Percentiles rank a stretch among this genome's conserved stretches.
Evolutionary conservation across 805 yeast genomes (phyloP).

Genomic region (Saccharomycodes ludwigii): DNA sequence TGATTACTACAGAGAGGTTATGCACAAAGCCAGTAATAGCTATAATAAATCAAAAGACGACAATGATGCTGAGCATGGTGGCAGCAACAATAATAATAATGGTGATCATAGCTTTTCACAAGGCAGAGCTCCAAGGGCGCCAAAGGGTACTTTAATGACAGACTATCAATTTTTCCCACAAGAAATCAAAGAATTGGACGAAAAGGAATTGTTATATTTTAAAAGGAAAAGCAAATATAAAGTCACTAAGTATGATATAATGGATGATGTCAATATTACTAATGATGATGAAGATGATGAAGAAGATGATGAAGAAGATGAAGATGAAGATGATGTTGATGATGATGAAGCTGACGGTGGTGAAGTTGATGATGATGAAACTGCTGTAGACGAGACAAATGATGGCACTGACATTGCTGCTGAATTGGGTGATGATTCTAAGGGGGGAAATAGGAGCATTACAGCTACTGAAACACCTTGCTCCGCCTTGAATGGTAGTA

Average conservation of each 20-base stretch:
- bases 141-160: constrained; percentile 49
- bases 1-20: constrained; percentile 61
- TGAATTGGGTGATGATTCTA: not conserved
- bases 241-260: constrained; percentile 45
- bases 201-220: constrained; percentile 52
- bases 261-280: constrained; percentile 16
- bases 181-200: constrained; percentile 38
- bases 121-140: constrained; percentile 40
- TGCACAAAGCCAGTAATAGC: constrained; percentile 25
- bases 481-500: too few species aligned
- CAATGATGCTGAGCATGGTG: constrained; percentile 8
- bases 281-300: constrained; percentile 21
- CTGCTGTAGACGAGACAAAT: not conserved
- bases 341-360: constrained; percentile 10
- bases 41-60: not conserved
- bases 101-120: constrained; percentile 24
- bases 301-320: constrained; percentile 11
- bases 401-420: constrained; percentile 3
- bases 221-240: constrained; percentile 48
- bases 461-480: too few species aligned
- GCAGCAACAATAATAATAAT: constrained; percentile 7
- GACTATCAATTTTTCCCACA: constrained; percentile 67
- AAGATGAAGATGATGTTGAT: constrained; percentile 7
- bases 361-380: constrained; percentile 5
- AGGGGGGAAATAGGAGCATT: too few species aligned